Evolutionary conservation across 352 stramenopile genomes (phyloP).

Genomic region (Phytophthora megakarya): DNA sequence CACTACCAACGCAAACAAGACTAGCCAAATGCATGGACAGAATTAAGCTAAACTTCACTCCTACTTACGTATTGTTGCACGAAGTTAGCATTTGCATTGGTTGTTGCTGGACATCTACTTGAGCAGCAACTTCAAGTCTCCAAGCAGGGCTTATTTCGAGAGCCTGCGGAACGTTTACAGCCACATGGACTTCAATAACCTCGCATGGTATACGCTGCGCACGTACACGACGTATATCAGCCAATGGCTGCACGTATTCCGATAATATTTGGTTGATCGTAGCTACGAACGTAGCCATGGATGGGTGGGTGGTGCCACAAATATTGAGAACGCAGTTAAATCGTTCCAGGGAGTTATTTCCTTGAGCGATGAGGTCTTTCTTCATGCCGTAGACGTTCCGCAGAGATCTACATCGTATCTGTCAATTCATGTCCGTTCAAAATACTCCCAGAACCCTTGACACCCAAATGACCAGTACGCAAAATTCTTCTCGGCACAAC

Average conservation of each 20-base stretch:
- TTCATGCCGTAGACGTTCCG: background rate
- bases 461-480: background rate
- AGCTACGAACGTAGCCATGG: background rate
- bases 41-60: too few relatives aligned
- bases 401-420: background rate
- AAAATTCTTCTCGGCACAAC: background rate
- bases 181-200: background rate
- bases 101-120: too few relatives aligned
- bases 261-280: background rate
- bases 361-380: background rate
- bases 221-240: background rate
- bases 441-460: background rate
- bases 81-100: too few relatives aligned
- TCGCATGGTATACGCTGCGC: background rate
- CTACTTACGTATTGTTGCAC: too few relatives aligned
- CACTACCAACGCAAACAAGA: too few relatives aligned
- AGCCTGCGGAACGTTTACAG: background rate
- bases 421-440: background rate
- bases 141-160: too few relatives aligned
- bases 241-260: background rate
- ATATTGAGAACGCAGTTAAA: background rate
- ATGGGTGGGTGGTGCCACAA: background rate
- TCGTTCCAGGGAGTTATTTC: background rate
- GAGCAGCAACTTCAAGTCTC: too few relatives aligned
- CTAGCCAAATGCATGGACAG: too few relatives aligned